Evolutionary conservation across 495 filamentous ascomycete species (phyloP), one percentile per base, ranked within the genome.

Genomic region (Parachaetomium inaequale): DNA sequence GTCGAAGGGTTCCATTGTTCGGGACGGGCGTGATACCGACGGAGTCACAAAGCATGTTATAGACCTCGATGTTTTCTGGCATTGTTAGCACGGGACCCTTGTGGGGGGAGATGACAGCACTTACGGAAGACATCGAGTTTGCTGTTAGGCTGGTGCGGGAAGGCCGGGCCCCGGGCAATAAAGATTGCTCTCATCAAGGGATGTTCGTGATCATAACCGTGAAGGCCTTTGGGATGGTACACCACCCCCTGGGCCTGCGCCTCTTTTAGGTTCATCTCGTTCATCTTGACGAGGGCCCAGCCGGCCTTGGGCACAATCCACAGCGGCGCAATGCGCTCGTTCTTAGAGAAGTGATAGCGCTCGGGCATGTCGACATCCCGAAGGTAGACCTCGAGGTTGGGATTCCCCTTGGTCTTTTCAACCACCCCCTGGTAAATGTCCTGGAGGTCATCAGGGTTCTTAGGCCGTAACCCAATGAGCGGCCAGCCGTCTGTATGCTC

Each of bases 401-500:
- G 78, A 55, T 86, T 85, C 7, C 81, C 74, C 19, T 79, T 70
- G 1, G 79, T 75, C 57, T 84, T 81, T 14, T 80, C 80, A 2
- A 81, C 60, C 28, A 86, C 65, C 4, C 71, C 72, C 1, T 77
- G 64, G 65, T 87, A 79, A 12, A 87, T 75, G 7, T 77, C 75
- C 47, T 83, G 72, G 8, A 88, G 65, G 50, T 91, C 83, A 54
- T 82, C 81, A 0, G 79, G 75, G 34, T 82, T 72, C 69, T 90
- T 89, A 2, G 90, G 91, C 7, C 94, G 84, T 8, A 99, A 81
- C 7, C 94, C 94, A 55, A 91, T 88, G 17, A 95, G 82, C 0
- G 94, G 94, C 95, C 94, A 99, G 56, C 94, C 94, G 68, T 99
- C 94, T 10, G 88, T 88, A 66, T 93, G 92, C 59, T 87, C 87